Evolutionary conservation across 192 early-diverging fungal species (phyloP).

Genomic region (Coemansia sp.): DNA sequence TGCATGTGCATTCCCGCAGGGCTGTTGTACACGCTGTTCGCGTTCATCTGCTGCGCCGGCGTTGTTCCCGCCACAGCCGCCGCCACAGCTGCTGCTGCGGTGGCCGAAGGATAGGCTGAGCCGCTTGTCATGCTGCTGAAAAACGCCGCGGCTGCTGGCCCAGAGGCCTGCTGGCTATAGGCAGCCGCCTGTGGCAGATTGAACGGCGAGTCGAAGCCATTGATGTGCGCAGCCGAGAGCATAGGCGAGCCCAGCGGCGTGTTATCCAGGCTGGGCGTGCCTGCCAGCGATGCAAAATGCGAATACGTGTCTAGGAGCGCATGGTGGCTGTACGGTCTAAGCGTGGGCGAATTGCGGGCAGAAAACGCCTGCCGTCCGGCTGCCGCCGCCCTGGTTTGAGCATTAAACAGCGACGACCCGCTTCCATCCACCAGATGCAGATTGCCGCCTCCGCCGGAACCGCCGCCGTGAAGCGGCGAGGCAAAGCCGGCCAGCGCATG

Average conservation of each 20-base stretch:
- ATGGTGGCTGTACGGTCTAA: slow-evolving; percentile 33
- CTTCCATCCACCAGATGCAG: slow-evolving; percentile 13
- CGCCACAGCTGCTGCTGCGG: slow-evolving; percentile 17
- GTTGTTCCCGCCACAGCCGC: not conserved
- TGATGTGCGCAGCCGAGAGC: slow-evolving; percentile 44
- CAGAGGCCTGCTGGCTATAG: not conserved
- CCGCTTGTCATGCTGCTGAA: not conserved
- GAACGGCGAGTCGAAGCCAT: slow-evolving; percentile 52
- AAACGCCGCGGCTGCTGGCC: not conserved
- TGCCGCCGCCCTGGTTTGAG: not conserved
- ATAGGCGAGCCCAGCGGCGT: slow-evolving; percentile 51
- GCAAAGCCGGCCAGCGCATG: slow-evolving; percentile 43
- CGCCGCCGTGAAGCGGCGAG: slow-evolving; percentile 18
- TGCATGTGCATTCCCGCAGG: slow-evolving; percentile 4
- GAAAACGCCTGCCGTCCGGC: slow-evolving; percentile 46
- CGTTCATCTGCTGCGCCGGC: not conserved
- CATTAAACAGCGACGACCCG: not conserved
- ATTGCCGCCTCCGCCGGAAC: not conserved
- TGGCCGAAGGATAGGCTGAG: slow-evolving; percentile 1
- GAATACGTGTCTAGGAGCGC: slow-evolving; percentile 50
- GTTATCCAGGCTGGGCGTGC: slow-evolving; percentile 50
- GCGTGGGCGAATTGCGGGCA: slow-evolving; percentile 51
- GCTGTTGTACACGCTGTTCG: slow-evolving; percentile 6
- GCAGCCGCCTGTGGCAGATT: slow-evolving; percentile 34
- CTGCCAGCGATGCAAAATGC: slow-evolving; percentile 54